Conservation (phyloP, 2,329 filamentous ascomycete genomes). For the Fusarium denticulatum region DNA sequence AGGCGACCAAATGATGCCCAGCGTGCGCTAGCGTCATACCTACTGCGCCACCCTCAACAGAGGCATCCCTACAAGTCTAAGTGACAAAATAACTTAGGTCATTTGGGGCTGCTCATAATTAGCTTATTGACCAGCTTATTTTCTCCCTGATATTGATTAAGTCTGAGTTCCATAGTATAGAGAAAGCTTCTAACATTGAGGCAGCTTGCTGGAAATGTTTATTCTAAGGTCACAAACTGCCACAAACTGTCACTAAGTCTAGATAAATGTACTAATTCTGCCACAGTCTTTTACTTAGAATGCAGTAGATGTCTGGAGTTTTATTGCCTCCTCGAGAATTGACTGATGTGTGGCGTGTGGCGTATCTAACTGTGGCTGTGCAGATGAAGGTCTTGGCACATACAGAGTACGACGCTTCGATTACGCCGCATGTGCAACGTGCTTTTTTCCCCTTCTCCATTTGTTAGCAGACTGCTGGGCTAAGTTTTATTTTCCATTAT, state of each 20-base stretch:
- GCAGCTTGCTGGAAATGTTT: background rate
- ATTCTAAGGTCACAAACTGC: accelerated
- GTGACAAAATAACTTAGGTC: background rate
- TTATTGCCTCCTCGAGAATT: background rate
- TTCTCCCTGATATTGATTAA: accelerated
- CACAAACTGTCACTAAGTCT: accelerated
- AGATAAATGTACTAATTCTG: too few species aligned
- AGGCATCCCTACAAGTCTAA: background rate
- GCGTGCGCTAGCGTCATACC: conserved; percentile 8
- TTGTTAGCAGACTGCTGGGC: too few species aligned
- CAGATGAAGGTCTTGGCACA: background rate
- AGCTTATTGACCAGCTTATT: background rate
- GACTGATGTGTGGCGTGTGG: conserved; percentile 4
- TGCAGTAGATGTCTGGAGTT: background rate
- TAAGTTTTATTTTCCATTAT: accelerated
- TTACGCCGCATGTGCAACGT: background rate
- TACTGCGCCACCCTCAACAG: conserved; percentile 31
- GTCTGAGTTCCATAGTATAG: background rate
- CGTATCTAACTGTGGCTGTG: background rate
- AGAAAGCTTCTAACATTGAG: background rate
- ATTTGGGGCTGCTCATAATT: too few species aligned
- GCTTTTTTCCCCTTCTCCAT: background rate
- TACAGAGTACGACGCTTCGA: background rate
- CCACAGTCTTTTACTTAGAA: background rate
- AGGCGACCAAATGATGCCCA: conserved; percentile 27